These are phyloP conservation scores for Platanus orientalis DNA, from an alignment of 164 flowering plant genomes.

Conservation along the genomic window DNA sequence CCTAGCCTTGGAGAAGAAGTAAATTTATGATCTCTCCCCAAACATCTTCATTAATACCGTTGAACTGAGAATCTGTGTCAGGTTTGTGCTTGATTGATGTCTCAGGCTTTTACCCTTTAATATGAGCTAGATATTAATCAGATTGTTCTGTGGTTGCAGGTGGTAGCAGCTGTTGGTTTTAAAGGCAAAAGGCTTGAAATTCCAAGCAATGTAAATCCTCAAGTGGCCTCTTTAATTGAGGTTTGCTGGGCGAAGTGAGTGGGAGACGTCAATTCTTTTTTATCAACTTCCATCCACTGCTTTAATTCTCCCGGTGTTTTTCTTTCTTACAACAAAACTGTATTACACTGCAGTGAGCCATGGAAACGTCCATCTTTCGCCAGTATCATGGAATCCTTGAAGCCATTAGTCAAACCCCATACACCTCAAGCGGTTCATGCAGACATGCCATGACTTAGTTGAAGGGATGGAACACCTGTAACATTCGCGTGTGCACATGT, in stretches of 20 bases:
- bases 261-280: not conserved
- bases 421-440: slow-evolving; percentile 39
- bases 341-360: slow-evolving; percentile 58
- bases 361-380: slow-evolving; percentile 84
- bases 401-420: slow-evolving; percentile 49
- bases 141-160: slow-evolving; percentile 33
- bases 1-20: too few relatives aligned
- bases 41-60: too few relatives aligned
- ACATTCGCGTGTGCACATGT: slow-evolving; percentile 21
- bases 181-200: slow-evolving; percentile 78
- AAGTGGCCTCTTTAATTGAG: slow-evolving; percentile 68
- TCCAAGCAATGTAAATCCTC: slow-evolving; percentile 63
- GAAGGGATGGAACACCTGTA: slow-evolving; percentile 17
- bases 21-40: too few relatives aligned
- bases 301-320: not conserved
- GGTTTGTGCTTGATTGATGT: too few relatives aligned
- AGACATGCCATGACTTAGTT: slow-evolving; percentile 35
- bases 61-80: too few relatives aligned
- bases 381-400: slow-evolving; percentile 66
- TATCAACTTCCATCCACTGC: not conserved
- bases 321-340: not conserved
- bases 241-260: slow-evolving; percentile 84
- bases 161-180: slow-evolving; percentile 90
- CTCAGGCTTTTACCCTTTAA: too few relatives aligned
- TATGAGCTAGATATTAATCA: too few relatives aligned